Percentiles rank a stretch among this genome's conserved stretches.
phyloP scores from a whole-genome alignment of 495 filamentous ascomycete genomes.

The Penicillium roqueforti region DNA sequence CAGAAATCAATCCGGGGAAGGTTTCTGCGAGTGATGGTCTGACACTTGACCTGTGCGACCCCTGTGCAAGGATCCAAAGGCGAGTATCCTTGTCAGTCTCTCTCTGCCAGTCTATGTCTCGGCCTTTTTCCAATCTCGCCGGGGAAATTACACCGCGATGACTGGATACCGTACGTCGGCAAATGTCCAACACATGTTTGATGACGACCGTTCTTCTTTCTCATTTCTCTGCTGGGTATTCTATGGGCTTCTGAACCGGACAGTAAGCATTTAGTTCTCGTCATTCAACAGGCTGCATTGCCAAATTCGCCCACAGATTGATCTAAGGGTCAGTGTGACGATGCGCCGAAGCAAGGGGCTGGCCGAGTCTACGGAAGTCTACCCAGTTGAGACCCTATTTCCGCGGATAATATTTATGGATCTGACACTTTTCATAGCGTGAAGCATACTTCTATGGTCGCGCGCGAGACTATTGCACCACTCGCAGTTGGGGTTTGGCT shows the following conservation, averaged over 20 bases:
- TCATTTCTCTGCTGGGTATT: neutral
- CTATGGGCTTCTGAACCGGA: neutral
- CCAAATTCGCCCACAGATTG: neutral
- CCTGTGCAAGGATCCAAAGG: constrained; percentile 16
- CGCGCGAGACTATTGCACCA: neutral
- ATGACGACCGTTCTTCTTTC: neutral
- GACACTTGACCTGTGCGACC: constrained; percentile 20
- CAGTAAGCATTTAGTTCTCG: neutral
- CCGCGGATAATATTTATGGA: neutral
- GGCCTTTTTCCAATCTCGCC: constrained; percentile 18
- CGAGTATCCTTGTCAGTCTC: constrained; percentile 15
- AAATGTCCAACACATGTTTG: neutral
- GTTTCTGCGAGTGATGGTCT: constrained; percentile 23
- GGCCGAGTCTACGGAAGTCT: constrained; percentile 14
- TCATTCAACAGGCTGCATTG: neutral
- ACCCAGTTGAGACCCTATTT: neutral
- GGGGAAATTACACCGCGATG: neutral
- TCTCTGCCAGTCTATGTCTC: constrained; percentile 15
- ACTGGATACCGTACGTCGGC: neutral
- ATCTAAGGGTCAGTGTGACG: constrained; percentile 23
- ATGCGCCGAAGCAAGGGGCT: constrained; percentile 24
- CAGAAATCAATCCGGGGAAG: constrained; percentile 14
- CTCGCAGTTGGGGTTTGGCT: neutral
- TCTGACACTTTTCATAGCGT: neutral
- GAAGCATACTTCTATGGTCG: neutral